These are phyloP conservation scores for Mariannaea sp. DNA, from an alignment of 2,329 filamentous ascomycete genomes.

Conservation along the genomic window DNA sequence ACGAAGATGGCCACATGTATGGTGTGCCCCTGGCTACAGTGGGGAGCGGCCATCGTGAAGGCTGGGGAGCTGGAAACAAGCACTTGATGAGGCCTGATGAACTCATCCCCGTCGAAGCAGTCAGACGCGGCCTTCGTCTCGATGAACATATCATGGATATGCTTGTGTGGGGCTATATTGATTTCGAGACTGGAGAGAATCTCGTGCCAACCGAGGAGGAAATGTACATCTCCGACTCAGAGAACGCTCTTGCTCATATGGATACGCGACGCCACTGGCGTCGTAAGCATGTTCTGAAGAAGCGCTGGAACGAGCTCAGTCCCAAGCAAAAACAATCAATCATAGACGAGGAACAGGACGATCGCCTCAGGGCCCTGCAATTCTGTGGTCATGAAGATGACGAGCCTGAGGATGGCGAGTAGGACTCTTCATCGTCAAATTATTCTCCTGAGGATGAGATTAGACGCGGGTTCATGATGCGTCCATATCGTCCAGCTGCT, in stretches of 20 bases:
- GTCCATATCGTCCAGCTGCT: slow-evolving; percentile 19
- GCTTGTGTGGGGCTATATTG: slow-evolving; percentile 66
- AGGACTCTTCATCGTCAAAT: not conserved
- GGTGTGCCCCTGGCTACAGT: slow-evolving; percentile 58
- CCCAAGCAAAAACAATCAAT: slow-evolving; percentile 46
- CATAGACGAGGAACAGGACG: slow-evolving; percentile 43
- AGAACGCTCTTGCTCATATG: slow-evolving; percentile 40
- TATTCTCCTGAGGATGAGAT: slow-evolving; percentile 42
- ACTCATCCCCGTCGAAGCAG: slow-evolving; percentile 61
- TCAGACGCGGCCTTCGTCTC: slow-evolving; percentile 57
- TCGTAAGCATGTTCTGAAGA: slow-evolving; percentile 52
- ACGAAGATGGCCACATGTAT: slow-evolving; percentile 41
- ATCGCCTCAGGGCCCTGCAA: slow-evolving; percentile 43
- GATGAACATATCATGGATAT: slow-evolving; percentile 60
- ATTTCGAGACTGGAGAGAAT: slow-evolving; percentile 57
- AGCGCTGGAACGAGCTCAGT: slow-evolving; percentile 47
- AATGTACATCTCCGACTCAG: slow-evolving; percentile 57
- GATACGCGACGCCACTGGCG: slow-evolving; percentile 49
- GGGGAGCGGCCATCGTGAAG: slow-evolving; percentile 59
- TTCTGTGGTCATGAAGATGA: slow-evolving; percentile 38
- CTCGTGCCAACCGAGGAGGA: slow-evolving; percentile 56
- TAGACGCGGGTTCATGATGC: slow-evolving; percentile 41
- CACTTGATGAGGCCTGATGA: slow-evolving; percentile 63
- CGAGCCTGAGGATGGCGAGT: slow-evolving; percentile 23
- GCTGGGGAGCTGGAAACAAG: slow-evolving; percentile 55